These are phyloP conservation scores for Dendrostoma leiphaemia DNA, from an alignment of 2,329 filamentous ascomycete species.

Conservation along the genomic window DNA sequence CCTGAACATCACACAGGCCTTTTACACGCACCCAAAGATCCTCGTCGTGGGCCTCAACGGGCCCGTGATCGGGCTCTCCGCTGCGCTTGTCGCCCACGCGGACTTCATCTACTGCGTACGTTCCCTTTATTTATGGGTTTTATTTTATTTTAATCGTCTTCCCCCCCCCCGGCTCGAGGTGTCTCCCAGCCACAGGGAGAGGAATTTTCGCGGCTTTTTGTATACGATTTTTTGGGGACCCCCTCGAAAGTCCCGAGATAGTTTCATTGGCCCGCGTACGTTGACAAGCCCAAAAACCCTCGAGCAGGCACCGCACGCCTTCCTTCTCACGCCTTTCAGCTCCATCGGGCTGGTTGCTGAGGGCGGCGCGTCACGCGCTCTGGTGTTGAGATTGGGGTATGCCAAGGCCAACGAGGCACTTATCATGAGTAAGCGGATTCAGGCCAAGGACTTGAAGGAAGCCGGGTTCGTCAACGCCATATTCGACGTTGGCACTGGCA, in stretches of 20 bases:
- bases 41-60: slow-evolving; percentile 90
- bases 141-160: no score
- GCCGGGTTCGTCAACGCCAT: slow-evolving; percentile 86
- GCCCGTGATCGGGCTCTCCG: slow-evolving; percentile 83
- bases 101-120: slow-evolving; percentile 93
- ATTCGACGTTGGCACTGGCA: slow-evolving; percentile 51
- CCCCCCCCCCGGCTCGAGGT: no score
- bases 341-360: slow-evolving; percentile 88
- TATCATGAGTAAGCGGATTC: slow-evolving; percentile 81
- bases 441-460: slow-evolving; percentile 68
- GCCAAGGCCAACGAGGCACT: slow-evolving; percentile 87
- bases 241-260: no score
- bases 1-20: slow-evolving; percentile 83
- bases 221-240: no score
- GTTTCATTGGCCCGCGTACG: no score
- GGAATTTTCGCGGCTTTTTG: no score
- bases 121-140: no score
- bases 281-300: no score
- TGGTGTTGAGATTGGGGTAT: slow-evolving; percentile 78
- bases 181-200: no score
- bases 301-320: slow-evolving; percentile 77
- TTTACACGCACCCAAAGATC: slow-evolving; percentile 92
- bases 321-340: slow-evolving; percentile 87
- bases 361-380: slow-evolving; percentile 74
- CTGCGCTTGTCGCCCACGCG: slow-evolving; percentile 76